Base-by-base conservation (phyloP, 2,329 filamentous ascomycete species). In the Lasiodiplodia citricola region DNA sequence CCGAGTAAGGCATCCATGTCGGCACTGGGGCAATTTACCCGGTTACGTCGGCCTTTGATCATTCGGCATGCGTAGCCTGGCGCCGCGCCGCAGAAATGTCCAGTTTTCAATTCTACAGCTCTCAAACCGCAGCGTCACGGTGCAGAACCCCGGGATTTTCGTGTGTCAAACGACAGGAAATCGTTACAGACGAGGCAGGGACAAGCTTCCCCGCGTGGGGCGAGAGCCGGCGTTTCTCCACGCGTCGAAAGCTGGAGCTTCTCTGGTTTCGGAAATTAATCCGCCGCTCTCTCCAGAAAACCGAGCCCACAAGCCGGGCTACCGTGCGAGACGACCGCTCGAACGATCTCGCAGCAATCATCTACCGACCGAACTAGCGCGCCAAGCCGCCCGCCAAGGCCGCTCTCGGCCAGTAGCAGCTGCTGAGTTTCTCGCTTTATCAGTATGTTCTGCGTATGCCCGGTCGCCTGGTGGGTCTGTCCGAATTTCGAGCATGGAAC, bases 171-270 rank as follows among this genome's bases (percentile, higher is more conserved):
- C 31, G 28, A 23, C 47, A 28, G 14, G 6, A 28, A 31, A 5
- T 14, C 10, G 5, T 5, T 14, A 3, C 10, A 50, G 18, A 31
- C 58, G 60, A 38, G 47, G 60, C 44, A 25, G 6, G 58, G 47
- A 54, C 60, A 64, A 64, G 60, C 60, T 64, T 64, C 60, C 60
- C 60, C 60, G 60, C 60, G 47, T 52, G 60, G 47, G 21, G 31
- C 58, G 37, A n/a, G 11, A 51, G 28, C 60, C 47, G 38, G 44
- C 25, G 50, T 62, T 64, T 54, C 60, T 64, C 60, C 60, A 64
- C 60, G 60, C 31, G 44, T 38, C 60, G 28, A 64, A 64, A 64
- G 28, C 21, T 64, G 60, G 60, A 50, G 60, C 18, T 7, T 18
- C n/a, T 52, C 60, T 52, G 16, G n/a, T 54, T 64, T 37, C 47